Evolutionary conservation across 345 rosid species (phyloP), one percentile per base, ranked within the genome.

Genomic region (Draba incana): DNA sequence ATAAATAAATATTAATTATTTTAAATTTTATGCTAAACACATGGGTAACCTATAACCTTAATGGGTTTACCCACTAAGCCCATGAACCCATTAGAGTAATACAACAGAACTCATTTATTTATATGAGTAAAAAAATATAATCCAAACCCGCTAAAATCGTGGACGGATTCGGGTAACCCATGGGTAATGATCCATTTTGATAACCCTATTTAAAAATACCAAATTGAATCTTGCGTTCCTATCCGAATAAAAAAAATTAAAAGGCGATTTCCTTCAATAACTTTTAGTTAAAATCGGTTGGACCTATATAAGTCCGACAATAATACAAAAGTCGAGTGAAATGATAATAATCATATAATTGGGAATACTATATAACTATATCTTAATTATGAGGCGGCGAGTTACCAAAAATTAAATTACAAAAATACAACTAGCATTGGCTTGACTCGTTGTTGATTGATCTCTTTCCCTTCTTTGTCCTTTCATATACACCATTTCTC

Each of bases 361-460:
- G 8, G 37, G 37, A 33, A 33, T 38, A 38, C 13, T n/a, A 27
- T 65, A 49, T n/a, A 48, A 56, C 70, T 42, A 66, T 37, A 49
- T 49, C 39, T 65, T 30, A 20, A 20, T 20, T 20, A 73, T 49
- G 50, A 74, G 16, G 16, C n/a, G 37, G 8, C 10, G 39, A 25
- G 39, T 16, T 16, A 50, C 55, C 35, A 20, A 66, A 48, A 14
- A 7, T 50, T 42, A 50, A 47, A 65, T 66, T 43, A 51, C 49
- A 59, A 66, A 73, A 66, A 58, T 37, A 59, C 62, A 66, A 66
- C 49, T 66, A 43, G 56, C 39, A 58, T 1, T 44, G 51, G 56
- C 56, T 51, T 41, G 49, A 52, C 49, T 66, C 72, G 67, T 48
- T 56, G 59, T 51, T 66, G 62, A 12, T 15, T 55, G 58, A 38